Base-by-base conservation (phyloP, 169 alveolate genomes). In the Plasmodium berghei region DNA sequence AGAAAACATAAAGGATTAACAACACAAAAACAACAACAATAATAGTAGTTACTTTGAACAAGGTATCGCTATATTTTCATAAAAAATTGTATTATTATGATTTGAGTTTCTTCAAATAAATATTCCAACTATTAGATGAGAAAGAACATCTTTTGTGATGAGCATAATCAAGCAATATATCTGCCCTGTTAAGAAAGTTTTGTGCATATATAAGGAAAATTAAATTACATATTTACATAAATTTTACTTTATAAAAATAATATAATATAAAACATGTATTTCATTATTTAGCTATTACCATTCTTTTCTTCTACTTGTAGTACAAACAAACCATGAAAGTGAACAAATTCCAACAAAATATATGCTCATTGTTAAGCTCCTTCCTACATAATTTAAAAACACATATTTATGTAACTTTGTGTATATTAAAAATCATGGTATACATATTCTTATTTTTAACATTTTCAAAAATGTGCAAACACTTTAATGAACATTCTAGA, bases 81-180 rank as follows among this genome's bases (percentile, higher is more conserved):
- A 34, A 34, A 34, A 34, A 34, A 34, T 34, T 34, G 8, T 34
- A 34, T 34, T 3, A 10, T 83, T 26, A 69, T 55, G 73, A 83
- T 61, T 66, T 85, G 4, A 85, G 48, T 70, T 72, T 70, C 80
- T 62, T 85, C 67, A 69, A 58, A 85, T 56, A 85, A 10, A 9
- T 34, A 9, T 45, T 74, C 91, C 91, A 85, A 22, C 73, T 59
- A 55, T 85, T 85, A 1, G 91, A 85, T 22, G 70, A 34, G 52
- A 85, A 85, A 45, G 91, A 85, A 70, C 91, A 85, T 52, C 91
- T 85, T 70, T 85, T 85, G 34, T 85, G 91, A 71, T 85, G 91
- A 45, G 70, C 91, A 42, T 85, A 85, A 34, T 85, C 91, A 16
- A 85, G 73, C 91, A 85, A 46, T 56, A 85, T 85, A 40, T 85